Conservation (phyloP, 495 filamentous ascomycete genomes). For the Daldinia concentrica region DNA sequence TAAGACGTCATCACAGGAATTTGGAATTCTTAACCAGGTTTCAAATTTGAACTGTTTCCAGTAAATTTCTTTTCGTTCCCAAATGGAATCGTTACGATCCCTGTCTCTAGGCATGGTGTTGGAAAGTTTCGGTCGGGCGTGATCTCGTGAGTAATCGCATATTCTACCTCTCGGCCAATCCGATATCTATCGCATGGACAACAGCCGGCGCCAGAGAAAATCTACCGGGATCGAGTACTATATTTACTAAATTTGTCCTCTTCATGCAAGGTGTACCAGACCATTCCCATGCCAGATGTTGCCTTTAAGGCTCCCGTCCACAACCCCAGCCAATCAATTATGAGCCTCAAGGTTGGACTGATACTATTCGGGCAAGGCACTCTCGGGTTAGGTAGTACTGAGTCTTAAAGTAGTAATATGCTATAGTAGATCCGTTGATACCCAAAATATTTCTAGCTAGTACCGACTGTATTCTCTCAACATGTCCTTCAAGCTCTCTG, state of each 20-base stretch:
- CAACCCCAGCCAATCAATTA: constrained; percentile 15
- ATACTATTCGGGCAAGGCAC: constrained; percentile 21
- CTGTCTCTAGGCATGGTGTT: background rate
- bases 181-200: background rate
- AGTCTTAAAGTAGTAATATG: background rate
- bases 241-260: background rate
- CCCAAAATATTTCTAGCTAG: background rate
- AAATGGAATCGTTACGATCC: background rate
- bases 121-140: constrained; percentile 7
- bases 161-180: background rate
- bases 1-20: constrained; percentile 22
- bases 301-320: background rate
- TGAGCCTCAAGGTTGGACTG: constrained; percentile 1
- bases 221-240: constrained; percentile 7
- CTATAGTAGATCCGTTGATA: background rate
- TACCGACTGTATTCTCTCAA: background rate
- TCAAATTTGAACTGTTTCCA: constrained; percentile 1
- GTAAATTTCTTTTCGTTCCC: background rate
- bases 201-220: constrained; percentile 12
- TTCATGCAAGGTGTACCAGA: background rate
- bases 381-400: constrained; percentile 5
- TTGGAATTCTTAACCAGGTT: constrained; percentile 28
- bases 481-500: background rate
- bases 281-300: background rate
- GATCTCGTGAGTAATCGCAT: constrained; percentile 1